Conservation (phyloP, 805 yeast species). For the Candida silvatica region DNA sequence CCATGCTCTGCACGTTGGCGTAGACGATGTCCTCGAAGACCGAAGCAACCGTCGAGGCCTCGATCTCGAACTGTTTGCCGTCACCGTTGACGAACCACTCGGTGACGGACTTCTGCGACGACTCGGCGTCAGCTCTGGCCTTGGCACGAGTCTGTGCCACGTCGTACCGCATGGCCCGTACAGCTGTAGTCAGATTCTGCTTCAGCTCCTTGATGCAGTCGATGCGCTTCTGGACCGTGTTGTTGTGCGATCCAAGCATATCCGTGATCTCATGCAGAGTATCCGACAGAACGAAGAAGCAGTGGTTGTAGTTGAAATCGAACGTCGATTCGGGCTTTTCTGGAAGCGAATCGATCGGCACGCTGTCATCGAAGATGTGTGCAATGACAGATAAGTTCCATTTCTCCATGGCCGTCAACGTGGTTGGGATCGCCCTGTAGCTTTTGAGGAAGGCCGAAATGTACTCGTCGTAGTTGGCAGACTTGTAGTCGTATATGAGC, state of each 20-base stretch:
- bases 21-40: neutral
- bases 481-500: conserved; percentile 25
- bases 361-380: conserved; percentile 5
- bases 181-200: too few relatives aligned
- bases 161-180: too few relatives aligned
- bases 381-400: conserved; percentile 23
- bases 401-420: conserved; percentile 28
- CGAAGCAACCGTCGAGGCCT: neutral
- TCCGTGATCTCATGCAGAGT: conserved; percentile 13
- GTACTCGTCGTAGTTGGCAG: conserved; percentile 18
- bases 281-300: conserved; percentile 15
- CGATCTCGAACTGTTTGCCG: neutral
- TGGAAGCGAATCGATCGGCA: conserved; percentile 5
- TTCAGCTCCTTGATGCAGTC: neutral
- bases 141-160: too few relatives aligned
- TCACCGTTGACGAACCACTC: neutral
- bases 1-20: conserved; percentile 1
- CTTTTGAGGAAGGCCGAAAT: conserved; percentile 9
- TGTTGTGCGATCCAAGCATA: neutral
- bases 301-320: conserved; percentile 14
- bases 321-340: conserved; percentile 10
- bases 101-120: too few relatives aligned
- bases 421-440: conserved; percentile 3
- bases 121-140: too few relatives aligned
- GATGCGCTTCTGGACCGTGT: neutral